phyloP scores from a whole-genome alignment of 2,329 filamentous ascomycete species.

The Fusarium sp. region DNA sequence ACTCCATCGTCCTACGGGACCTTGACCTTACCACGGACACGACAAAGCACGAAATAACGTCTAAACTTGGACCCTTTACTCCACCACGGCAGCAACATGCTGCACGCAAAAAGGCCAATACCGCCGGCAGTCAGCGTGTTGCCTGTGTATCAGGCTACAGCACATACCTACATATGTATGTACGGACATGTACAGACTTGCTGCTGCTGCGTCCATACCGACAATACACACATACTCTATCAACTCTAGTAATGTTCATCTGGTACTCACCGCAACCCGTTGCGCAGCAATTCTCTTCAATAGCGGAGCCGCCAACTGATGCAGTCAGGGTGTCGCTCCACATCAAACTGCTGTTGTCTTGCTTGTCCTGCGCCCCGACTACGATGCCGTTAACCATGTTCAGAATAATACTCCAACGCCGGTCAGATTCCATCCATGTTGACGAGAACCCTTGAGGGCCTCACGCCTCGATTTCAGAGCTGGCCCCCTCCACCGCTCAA shows the following conservation, averaged over 20 bases:
- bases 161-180: conserved; percentile 10
- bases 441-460: conserved; percentile 17
- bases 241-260: not conserved
- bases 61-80: conserved; percentile 19
- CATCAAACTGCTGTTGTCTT: conserved; percentile 3
- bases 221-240: not conserved
- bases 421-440: conserved; percentile 8
- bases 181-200: not conserved
- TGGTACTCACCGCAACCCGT: conserved; percentile 32
- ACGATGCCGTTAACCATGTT: not conserved
- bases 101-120: conserved; percentile 7
- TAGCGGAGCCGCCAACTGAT: conserved; percentile 22
- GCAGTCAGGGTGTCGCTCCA: conserved; percentile 22
- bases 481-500: conserved; percentile 3
- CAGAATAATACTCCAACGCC: conserved; percentile 1
- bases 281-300: conserved; percentile 2
- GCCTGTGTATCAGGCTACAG: conserved; percentile 32
- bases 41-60: conserved; percentile 16
- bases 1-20: conserved; percentile 2
- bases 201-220: conserved; percentile 7
- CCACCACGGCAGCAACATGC: conserved; percentile 19
- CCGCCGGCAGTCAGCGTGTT: conserved; percentile 27
- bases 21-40: not conserved
- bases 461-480: conserved; percentile 3
- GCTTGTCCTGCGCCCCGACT: conserved; percentile 12